Percentiles rank a stretch among this genome's conserved stretches.
Evolutionary conservation across 148 eudicot genomes (phyloP).

Genomic region (Amaranthus hypochondriacus): DNA sequence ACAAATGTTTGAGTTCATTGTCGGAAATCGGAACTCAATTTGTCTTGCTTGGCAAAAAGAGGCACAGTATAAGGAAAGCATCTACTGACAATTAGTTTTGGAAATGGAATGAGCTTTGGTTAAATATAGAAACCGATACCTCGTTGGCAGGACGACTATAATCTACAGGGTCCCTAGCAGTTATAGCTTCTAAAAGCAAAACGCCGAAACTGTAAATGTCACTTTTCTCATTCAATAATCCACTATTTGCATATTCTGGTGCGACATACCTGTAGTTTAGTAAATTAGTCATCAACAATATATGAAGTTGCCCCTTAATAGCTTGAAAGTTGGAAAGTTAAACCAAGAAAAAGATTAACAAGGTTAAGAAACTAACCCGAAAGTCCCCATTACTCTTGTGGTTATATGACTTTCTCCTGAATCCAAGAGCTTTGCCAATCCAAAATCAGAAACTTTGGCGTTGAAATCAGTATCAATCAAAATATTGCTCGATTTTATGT

Average conservation of each 20-base stretch:
- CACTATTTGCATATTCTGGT: slow-evolving; percentile 90
- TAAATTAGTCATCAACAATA: slow-evolving; percentile 3
- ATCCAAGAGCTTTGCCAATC: slow-evolving; percentile 88
- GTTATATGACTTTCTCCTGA: slow-evolving; percentile 87
- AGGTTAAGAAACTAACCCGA: slow-evolving; percentile 51
- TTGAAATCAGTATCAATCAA: slow-evolving; percentile 79
- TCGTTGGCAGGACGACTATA: slow-evolving; percentile 74
- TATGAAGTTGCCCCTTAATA: neutral
- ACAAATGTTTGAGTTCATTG: neutral
- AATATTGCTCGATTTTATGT: slow-evolving; percentile 90
- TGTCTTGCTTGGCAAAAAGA: neutral
- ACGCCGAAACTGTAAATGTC: slow-evolving; percentile 90
- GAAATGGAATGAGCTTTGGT: neutral
- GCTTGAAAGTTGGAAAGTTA: neutral
- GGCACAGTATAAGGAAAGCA: neutral
- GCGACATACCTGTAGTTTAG: slow-evolving; percentile 67
- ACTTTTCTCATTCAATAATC: slow-evolving; percentile 82
- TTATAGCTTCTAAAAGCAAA: slow-evolving; percentile 69
- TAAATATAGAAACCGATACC: slow-evolving; percentile 31
- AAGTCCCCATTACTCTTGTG: slow-evolving; percentile 95
- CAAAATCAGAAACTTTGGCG: slow-evolving; percentile 85
- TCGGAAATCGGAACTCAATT: neutral
- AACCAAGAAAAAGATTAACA: slow-evolving; percentile 6
- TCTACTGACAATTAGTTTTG: neutral
- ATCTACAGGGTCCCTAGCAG: slow-evolving; percentile 93